A percentile compares a stretch with the other conserved stretches of the same genome.
Evolutionary conservation across 2,329 filamentous ascomycete genomes (phyloP).

Genomic region (Aspergillus pseudoterreus): DNA sequence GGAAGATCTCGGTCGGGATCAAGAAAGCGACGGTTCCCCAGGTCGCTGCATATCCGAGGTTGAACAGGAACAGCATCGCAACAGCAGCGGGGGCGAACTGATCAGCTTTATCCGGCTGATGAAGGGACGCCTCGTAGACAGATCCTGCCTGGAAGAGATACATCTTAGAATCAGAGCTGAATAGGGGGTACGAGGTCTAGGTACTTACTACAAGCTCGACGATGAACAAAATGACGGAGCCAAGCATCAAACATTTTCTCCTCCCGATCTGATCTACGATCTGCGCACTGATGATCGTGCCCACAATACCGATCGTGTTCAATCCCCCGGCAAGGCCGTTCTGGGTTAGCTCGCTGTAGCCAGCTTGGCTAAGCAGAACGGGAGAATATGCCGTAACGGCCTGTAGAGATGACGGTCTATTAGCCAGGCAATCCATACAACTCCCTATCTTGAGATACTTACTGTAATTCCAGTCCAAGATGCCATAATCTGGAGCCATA

Average conservation of each 20-base stretch:
- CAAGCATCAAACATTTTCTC: no score
- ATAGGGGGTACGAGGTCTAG: conserved; percentile 6
- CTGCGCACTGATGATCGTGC: conserved; percentile 50
- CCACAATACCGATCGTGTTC: conserved; percentile 51
- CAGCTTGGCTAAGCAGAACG: conserved; percentile 25
- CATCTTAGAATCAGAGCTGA: conserved; percentile 35
- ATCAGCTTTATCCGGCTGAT: conserved; percentile 32
- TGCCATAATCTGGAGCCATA: conserved; percentile 46
- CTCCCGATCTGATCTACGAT: conserved; percentile 49
- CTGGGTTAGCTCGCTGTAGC: conserved; percentile 35
- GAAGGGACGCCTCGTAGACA: conserved; percentile 41
- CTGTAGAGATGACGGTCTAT: conserved; percentile 3
- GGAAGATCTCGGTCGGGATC: conserved; percentile 55
- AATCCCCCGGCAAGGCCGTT: conserved; percentile 50
- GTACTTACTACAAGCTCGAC: no score
- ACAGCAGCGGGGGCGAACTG: conserved; percentile 45
- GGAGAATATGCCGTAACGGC: conserved; percentile 37
- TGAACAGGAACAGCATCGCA: conserved; percentile 46
- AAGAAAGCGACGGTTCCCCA: conserved; percentile 53
- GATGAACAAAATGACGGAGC: no score
- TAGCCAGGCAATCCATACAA: no score
- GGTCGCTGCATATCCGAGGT: conserved; percentile 45
- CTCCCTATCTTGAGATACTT: neutral
- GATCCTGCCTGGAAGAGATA: conserved; percentile 33
- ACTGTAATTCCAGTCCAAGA: conserved; percentile 46